Evolutionary conservation across 192 early-diverging fungal genomes (phyloP).

Genomic region (Coemansia sp.): DNA sequence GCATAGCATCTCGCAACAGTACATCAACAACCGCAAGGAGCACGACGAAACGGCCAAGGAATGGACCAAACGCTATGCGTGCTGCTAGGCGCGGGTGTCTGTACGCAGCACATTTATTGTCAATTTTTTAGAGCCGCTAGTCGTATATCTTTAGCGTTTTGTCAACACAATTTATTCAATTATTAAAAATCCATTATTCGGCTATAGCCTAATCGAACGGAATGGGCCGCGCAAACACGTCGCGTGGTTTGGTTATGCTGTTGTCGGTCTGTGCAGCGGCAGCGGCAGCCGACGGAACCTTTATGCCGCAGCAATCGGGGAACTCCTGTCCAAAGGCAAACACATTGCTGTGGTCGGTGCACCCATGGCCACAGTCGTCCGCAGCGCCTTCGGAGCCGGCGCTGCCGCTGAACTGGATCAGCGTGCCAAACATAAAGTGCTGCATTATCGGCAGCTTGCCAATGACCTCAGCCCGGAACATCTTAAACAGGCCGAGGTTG

Average conservation of each 20-base stretch:
- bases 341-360: slow-evolving; percentile 42
- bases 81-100: slow-evolving; percentile 19
- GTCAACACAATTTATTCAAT: too few relatives aligned
- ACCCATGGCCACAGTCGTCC: slow-evolving; percentile 15
- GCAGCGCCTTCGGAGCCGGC: slow-evolving; percentile 21
- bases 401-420: slow-evolving; percentile 66
- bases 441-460: slow-evolving; percentile 96
- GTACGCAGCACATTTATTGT: neutral
- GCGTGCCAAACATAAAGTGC: slow-evolving; percentile 88
- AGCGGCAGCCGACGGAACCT: slow-evolving; percentile 53
- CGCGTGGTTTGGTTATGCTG: slow-evolving; percentile 18
- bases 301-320: slow-evolving; percentile 56
- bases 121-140: neutral
- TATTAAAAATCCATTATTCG: too few relatives aligned
- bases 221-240: slow-evolving; percentile 37
- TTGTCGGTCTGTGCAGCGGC: slow-evolving; percentile 13
- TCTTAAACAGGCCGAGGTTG: slow-evolving; percentile 87
- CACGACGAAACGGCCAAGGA: slow-evolving; percentile 88
- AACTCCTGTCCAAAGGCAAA: slow-evolving; percentile 54
- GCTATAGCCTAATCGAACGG: slow-evolving; percentile 53
- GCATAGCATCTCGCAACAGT: slow-evolving; percentile 86
- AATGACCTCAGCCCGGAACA: slow-evolving; percentile 89
- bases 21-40: slow-evolving; percentile 76
- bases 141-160: neutral
- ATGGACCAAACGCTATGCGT: slow-evolving; percentile 86